Evolutionary conservation across 2,329 filamentous ascomycete genomes (phyloP), one percentile per base, ranked within the genome.

Genomic region (Trichophaea hybrida): DNA sequence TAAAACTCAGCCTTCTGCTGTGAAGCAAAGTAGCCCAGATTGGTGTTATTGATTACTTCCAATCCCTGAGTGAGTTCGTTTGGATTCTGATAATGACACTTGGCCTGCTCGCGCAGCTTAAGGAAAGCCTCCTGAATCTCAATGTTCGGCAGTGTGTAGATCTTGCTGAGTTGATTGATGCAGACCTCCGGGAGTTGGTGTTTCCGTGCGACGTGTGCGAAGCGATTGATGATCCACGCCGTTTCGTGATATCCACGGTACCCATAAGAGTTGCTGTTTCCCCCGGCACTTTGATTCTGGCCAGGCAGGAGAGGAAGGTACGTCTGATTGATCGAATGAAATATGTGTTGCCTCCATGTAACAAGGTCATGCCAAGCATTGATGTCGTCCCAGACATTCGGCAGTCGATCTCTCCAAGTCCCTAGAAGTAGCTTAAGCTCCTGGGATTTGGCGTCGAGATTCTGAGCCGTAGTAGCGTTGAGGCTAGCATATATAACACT

Each of bases 261-360:
- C 0, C 93, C 93, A 72, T 93, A 97, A 0, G 90, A 96, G 52
- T 91, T 91, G 1, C 64, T 69, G 57, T 64, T 68, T 24, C 63
- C 66, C 46, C 63, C 62, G 49, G 89, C 82, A 67, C 88, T 93
- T 70, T 86, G 84, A 31, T 85, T 83, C 69, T 87, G 84, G n/a
- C 34, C 12, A 1, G 89, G 90, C 43, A 97, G 76, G 50, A 98
- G 79, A 57, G 83, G 81, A 8, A 99, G 80, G 70, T 98, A 99
- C 0, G 89, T 95, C 53, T 81, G 82, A 71, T 99, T 98, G 74
- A 99, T 97, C 31, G 98, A 80, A 59, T 89, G 86, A 75, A 99
- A 99, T 62, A 99, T 96, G 72, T 99, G 93, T 71, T 98, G 94
- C 67, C 93, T 83, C 93, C 93, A 99, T 1, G 93, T 98, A n/a